Percentiles rank a stretch among this genome's conserved stretches.
These are phyloP conservation scores for Pseudocercospora pini-densiflorae DNA, from an alignment of 2,329 filamentous ascomycete species.

Conservation along the genomic window DNA sequence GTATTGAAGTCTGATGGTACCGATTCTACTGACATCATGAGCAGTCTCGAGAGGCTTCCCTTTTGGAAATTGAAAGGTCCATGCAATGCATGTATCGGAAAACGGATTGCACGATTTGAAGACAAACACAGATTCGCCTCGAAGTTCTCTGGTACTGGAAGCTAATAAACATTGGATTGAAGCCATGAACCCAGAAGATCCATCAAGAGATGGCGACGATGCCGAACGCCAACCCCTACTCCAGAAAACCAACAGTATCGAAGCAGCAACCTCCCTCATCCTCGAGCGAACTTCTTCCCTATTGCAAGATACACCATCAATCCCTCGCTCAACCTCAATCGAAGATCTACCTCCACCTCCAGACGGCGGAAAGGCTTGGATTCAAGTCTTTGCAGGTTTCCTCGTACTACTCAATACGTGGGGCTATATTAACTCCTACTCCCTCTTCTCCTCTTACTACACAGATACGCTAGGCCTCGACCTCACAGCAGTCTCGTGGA, in stretches of 20 bases:
- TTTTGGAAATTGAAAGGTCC: background rate
- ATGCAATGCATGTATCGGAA: background rate
- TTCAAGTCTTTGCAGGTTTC: slow-evolving; percentile 17
- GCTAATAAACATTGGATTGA: no score
- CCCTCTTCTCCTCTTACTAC: slow-evolving; percentile 49
- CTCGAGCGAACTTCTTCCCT: background rate
- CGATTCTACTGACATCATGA: background rate
- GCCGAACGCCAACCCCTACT: background rate
- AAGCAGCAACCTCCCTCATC: background rate
- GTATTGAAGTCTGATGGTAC: background rate
- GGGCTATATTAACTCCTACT: slow-evolving; percentile 43
- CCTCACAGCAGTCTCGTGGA: slow-evolving; percentile 53
- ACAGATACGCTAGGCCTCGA: slow-evolving; percentile 33
- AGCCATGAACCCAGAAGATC: no score
- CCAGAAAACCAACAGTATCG: background rate
- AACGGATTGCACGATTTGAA: background rate
- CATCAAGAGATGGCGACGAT: background rate
- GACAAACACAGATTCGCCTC: no score
- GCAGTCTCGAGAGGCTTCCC: background rate
- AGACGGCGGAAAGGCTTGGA: slow-evolving; percentile 13
- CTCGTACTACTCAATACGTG: slow-evolving; percentile 22
- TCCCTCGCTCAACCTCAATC: background rate
- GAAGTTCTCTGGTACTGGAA: no score
- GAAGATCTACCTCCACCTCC: background rate
- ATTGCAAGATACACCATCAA: background rate